Percentiles rank a stretch among this genome's conserved stretches.
These are phyloP conservation scores for Suhomyces chickasaworum DNA, from an alignment of 1,139 yeast species.

Conservation along the genomic window DNA sequence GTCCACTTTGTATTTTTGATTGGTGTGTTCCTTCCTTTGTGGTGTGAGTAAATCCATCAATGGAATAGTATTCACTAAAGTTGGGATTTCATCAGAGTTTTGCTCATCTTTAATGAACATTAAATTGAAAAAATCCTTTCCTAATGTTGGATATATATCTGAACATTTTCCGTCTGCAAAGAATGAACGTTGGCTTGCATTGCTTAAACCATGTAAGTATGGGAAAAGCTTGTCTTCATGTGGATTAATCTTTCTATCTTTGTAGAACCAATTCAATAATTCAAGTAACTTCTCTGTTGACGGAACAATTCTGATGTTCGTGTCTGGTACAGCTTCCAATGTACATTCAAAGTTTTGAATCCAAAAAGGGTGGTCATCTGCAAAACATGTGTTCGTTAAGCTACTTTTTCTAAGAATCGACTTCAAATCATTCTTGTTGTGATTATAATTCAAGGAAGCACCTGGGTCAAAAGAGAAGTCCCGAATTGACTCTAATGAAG, in stretches of 20 bases:
- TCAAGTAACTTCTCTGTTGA: conserved; percentile 20
- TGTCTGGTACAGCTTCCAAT: conserved; percentile 14
- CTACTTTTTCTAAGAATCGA: conserved; percentile 19
- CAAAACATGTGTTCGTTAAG: conserved; percentile 9
- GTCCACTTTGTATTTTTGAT: conserved; percentile 6
- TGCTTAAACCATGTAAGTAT: conserved; percentile 39
- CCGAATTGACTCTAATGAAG: conserved; percentile 13
- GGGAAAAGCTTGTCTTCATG: conserved; percentile 31
- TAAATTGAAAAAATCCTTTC: conserved; percentile 19
- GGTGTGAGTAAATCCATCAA: conserved; percentile 25
- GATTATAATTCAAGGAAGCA: conserved; percentile 12
- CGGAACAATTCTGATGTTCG: conserved; percentile 18
- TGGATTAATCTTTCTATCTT: conserved; percentile 9
- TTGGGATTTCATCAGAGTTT: conserved; percentile 10
- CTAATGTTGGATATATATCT: conserved; percentile 2
- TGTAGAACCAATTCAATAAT: conserved; percentile 33
- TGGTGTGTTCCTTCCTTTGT: not conserved
- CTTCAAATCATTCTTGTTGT: conserved; percentile 12
- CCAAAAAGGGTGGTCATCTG: conserved; percentile 14
- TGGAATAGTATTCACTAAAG: conserved; percentile 26
- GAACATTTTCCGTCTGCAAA: conserved; percentile 14
- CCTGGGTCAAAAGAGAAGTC: conserved; percentile 9
- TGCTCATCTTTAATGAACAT: conserved; percentile 21
- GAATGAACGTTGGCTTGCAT: conserved; percentile 32
- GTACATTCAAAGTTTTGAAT: conserved; percentile 16